Evolutionary conservation across 495 filamentous ascomycete species (phyloP).

Genomic region (Patellaria atrata): DNA sequence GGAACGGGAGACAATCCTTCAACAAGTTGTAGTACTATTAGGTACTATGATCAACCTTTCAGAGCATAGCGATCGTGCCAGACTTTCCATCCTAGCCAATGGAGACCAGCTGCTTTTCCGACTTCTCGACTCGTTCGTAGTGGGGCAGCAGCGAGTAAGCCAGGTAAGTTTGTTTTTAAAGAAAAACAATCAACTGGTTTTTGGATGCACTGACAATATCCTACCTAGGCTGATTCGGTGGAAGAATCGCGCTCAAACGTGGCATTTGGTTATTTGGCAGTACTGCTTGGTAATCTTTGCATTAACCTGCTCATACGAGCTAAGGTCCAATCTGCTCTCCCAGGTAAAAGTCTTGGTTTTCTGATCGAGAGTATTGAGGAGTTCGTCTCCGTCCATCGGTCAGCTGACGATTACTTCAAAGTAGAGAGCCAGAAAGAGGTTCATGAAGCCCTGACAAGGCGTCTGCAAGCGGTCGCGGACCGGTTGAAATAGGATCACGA

Average conservation of each 20-base stretch:
- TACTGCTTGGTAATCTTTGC: slow-evolving; percentile 70
- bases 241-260: slow-evolving; percentile 77
- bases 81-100: slow-evolving; percentile 26
- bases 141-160: slow-evolving; percentile 33
- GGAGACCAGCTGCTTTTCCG: slow-evolving; percentile 25
- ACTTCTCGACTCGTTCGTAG: slow-evolving; percentile 37
- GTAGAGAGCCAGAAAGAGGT: slow-evolving; percentile 26
- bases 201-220: slow-evolving; percentile 1
- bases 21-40: slow-evolving; percentile 62
- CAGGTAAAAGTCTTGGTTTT: slow-evolving; percentile 42
- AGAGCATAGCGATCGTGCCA: slow-evolving; percentile 51
- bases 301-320: slow-evolving; percentile 37
- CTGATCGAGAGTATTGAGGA: slow-evolving; percentile 72
- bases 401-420: slow-evolving; percentile 56
- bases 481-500: no score
- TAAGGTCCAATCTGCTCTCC: slow-evolving; percentile 37
- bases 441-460: slow-evolving; percentile 41
- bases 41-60: slow-evolving; percentile 83
- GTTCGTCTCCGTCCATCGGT: slow-evolving; percentile 64
- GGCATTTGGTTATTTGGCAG: slow-evolving; percentile 76
- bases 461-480: slow-evolving; percentile 42
- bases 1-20: slow-evolving; percentile 37
- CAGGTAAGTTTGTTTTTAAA: slow-evolving; percentile 31
- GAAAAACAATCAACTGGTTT: slow-evolving; percentile 2
- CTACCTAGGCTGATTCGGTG: slow-evolving; percentile 62